Evolutionary conservation across 768 basidiomycete species (phyloP).

Genomic region (Amanita exitialis): DNA sequence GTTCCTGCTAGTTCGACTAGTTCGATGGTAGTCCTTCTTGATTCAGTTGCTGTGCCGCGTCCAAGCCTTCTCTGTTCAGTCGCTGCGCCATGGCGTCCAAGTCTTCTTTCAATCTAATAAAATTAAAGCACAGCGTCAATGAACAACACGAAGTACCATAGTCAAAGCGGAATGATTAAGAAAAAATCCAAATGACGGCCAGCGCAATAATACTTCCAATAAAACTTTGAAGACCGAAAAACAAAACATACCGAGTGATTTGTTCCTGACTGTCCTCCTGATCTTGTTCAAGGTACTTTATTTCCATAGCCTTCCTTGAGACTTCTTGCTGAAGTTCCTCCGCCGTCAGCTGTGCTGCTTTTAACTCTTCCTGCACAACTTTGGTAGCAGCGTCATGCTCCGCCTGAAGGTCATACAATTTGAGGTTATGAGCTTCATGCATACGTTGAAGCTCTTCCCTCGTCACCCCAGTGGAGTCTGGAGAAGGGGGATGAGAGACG

Average conservation of each 20-base stretch:
- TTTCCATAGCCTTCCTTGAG: conserved; percentile 69
- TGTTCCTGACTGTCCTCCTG: conserved; percentile 69
- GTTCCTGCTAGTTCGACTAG: conserved; percentile 13
- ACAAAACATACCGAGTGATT: conserved; percentile 67
- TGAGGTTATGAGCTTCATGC: conserved; percentile 80
- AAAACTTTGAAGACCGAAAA: conserved; percentile 50
- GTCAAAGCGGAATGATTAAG: conserved; percentile 21
- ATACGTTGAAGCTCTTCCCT: conserved; percentile 70
- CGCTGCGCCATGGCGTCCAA: conserved; percentile 38
- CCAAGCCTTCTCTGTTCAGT: conserved; percentile 25
- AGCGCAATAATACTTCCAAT: conserved; percentile 40
- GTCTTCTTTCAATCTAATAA: conserved; percentile 60
- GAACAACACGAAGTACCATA: conserved; percentile 18
- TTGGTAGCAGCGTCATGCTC: conserved; percentile 52
- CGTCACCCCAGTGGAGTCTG: conserved; percentile 34
- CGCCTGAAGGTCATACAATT: conserved; percentile 64
- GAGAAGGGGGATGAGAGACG: conserved; percentile 24
- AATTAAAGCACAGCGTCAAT: conserved; percentile 21
- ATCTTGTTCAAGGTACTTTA: conserved; percentile 69
- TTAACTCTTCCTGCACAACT: conserved; percentile 45
- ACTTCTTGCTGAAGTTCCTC: conserved; percentile 52
- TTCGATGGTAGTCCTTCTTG: conserved; percentile 15
- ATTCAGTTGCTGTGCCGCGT: too few relatives aligned
- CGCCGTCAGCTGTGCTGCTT: conserved; percentile 35
- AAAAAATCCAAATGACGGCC: conserved; percentile 44